Percentiles rank a stretch among this genome's conserved stretches.
Evolutionary conservation across 495 filamentous ascomycete genomes (phyloP).

Genomic region (Neurospora sublineolata): DNA sequence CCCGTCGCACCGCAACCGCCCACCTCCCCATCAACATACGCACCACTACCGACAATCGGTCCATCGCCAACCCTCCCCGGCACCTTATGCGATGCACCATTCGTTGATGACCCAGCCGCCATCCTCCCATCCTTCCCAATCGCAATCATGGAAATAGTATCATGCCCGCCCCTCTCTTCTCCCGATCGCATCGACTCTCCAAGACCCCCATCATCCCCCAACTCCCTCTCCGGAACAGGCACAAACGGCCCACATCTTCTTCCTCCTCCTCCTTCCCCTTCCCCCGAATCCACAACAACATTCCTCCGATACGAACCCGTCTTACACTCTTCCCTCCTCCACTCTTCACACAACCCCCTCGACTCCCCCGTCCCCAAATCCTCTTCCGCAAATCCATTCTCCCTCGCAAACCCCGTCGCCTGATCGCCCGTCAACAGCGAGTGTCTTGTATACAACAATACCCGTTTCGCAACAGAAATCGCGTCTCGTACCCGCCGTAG

Average conservation of each 20-base stretch:
- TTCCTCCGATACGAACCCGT: slow-evolving; percentile 29
- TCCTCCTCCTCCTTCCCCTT: background rate
- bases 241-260: slow-evolving; percentile 30
- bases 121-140: slow-evolving; percentile 26
- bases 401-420: slow-evolving; percentile 33
- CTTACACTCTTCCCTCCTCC: slow-evolving; percentile 25
- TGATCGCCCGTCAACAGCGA: slow-evolving; percentile 35
- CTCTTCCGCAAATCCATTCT: slow-evolving; percentile 32
- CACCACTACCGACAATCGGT: slow-evolving; percentile 35
- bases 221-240: slow-evolving; percentile 9
- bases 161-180: slow-evolving; percentile 17
- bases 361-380: slow-evolving; percentile 27
- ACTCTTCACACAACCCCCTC: slow-evolving; percentile 22
- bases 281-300: slow-evolving; percentile 23
- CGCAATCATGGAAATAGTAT: slow-evolving; percentile 39
- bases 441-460: slow-evolving; percentile 34
- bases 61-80: slow-evolving; percentile 38
- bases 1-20: slow-evolving; percentile 40
- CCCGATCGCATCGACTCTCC: background rate
- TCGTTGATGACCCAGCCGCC: slow-evolving; percentile 39
- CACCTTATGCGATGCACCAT: slow-evolving; percentile 36
- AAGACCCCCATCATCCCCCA: background rate
- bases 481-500: slow-evolving; percentile 33
- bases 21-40: slow-evolving; percentile 38
- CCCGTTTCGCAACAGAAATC: slow-evolving; percentile 32